Evolutionary conservation across 2,329 filamentous ascomycete species (phyloP), one percentile per base, ranked within the genome.

Genomic region (Ascochyta pisi): DNA sequence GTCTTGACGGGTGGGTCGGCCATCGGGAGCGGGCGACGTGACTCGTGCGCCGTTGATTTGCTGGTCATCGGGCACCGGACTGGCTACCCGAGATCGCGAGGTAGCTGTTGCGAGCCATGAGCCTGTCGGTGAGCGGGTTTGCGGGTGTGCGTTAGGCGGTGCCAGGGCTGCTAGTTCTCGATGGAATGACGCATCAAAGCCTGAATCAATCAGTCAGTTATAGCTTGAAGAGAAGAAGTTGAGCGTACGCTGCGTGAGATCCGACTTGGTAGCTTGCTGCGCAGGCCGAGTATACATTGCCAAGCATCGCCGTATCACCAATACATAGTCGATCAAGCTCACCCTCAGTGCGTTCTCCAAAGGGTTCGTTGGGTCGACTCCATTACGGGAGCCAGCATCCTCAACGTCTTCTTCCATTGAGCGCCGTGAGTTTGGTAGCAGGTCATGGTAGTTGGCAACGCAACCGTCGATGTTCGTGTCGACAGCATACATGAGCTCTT

Each of bases 281-380:
- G 76, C 83, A 78, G 82, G 86, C 74, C 84, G 86, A 55, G 83
- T 83, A 74, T 91, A 91, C 65, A 87, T 82, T 4, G 82, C 82
- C 60, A 98, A 77, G 67, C 91, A 94, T 61, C 91, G 87, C 78
- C 94, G 92, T 66, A 98, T 87, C 74, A 91, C 88, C 57, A 96
- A 84, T 3, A 92, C 91, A 74, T 98, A 93, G 68, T 98, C 95
- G 38, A 96, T 84, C 27, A 98, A 82, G 0, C 92, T 90, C 73
- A 93, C 90, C 69, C 89, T 89, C 62, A 98, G 86, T 1, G 92
- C 91, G 44, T 85, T 91, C 62, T 96, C 89, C 66, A 92, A 83
- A 2, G 80, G 79, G 62, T 83, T 81, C 10, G 73, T 72, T 29
- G 74, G 73, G 0, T 81, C 80, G 22, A 78, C 78, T 4, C 79